Conservation (phyloP, 495 filamentous ascomycete species). For the Amniculicola lignicola region DNA sequence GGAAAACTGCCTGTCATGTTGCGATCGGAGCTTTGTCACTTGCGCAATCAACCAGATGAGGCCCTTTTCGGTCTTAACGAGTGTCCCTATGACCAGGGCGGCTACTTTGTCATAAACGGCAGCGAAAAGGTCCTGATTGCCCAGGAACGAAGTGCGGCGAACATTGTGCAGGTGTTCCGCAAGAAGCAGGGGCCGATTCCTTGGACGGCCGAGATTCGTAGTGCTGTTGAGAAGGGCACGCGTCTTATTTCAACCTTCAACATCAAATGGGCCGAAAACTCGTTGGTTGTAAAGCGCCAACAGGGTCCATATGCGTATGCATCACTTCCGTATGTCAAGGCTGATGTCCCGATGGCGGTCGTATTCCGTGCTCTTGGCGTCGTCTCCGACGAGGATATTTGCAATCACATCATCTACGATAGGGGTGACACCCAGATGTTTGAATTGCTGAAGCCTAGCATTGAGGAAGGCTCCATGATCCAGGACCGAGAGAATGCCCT, state of each 20-base stretch:
- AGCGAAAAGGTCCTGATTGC: slow-evolving; percentile 98
- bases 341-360: slow-evolving; percentile 87
- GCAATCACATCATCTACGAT: slow-evolving; percentile 96
- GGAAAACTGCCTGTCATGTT: slow-evolving; percentile 97
- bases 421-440: slow-evolving; percentile 93
- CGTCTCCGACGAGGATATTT: slow-evolving; percentile 95
- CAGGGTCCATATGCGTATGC: slow-evolving; percentile 85
- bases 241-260: slow-evolving; percentile 85
- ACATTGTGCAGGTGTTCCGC: slow-evolving; percentile 98
- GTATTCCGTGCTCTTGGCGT: slow-evolving; percentile 95
- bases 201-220: slow-evolving; percentile 92
- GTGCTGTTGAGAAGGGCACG: slow-evolving; percentile 93
- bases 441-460: slow-evolving; percentile 92
- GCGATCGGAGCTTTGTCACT: slow-evolving; percentile 87
- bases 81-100: slow-evolving; percentile 95
- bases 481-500: slow-evolving; percentile 94
- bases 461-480: slow-evolving; percentile 93
- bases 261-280: slow-evolving; percentile 82
- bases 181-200: slow-evolving; percentile 88
- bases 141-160: slow-evolving; percentile 94
- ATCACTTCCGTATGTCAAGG: slow-evolving; percentile 87
- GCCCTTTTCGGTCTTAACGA: slow-evolving; percentile 84
- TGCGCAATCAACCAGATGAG: slow-evolving; percentile 75
- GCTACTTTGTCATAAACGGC: slow-evolving; percentile 99
- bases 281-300: slow-evolving; percentile 68